Conservation (phyloP, 306 rosid species). For the Malus sylvestris region DNA sequence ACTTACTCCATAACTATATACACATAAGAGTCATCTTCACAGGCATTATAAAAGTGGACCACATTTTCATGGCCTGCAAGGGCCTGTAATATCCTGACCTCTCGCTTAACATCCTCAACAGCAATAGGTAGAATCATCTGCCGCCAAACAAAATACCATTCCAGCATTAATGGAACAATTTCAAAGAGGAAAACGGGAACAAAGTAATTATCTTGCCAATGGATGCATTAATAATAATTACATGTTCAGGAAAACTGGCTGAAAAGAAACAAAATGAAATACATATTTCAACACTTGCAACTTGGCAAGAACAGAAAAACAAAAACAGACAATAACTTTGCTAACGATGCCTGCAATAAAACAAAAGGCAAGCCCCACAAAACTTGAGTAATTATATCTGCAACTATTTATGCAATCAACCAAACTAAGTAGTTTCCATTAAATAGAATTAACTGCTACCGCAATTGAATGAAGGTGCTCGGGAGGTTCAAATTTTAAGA, state of each 20-base stretch:
- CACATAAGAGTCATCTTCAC: constrained; percentile 87
- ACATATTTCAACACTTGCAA: background rate
- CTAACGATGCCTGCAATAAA: background rate
- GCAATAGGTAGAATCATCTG: constrained; percentile 99
- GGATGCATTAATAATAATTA: background rate
- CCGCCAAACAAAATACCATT: constrained; percentile 30
- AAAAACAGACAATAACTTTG: background rate
- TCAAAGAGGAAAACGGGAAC: background rate
- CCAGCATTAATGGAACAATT: constrained; percentile 1
- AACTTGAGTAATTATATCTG: background rate
- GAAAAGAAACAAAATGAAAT: background rate
- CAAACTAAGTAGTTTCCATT: background rate
- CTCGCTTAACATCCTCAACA: constrained; percentile 96
- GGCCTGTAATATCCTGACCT: constrained; percentile 79
- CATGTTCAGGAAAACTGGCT: background rate
- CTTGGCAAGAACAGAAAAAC: background rate
- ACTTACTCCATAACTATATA: constrained; percentile 99
- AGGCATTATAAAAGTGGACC: constrained; percentile 77
- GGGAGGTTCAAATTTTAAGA: constrained; percentile 1
- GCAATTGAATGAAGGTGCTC: background rate
- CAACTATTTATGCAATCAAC: background rate
- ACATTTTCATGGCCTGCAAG: constrained; percentile 97
- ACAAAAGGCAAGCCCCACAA: background rate
- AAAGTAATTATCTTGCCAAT: background rate
- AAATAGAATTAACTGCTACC: background rate